Evolutionary conservation across 2,329 filamentous ascomycete genomes (phyloP).

Genomic region (Emergomyces orientalis): DNA sequence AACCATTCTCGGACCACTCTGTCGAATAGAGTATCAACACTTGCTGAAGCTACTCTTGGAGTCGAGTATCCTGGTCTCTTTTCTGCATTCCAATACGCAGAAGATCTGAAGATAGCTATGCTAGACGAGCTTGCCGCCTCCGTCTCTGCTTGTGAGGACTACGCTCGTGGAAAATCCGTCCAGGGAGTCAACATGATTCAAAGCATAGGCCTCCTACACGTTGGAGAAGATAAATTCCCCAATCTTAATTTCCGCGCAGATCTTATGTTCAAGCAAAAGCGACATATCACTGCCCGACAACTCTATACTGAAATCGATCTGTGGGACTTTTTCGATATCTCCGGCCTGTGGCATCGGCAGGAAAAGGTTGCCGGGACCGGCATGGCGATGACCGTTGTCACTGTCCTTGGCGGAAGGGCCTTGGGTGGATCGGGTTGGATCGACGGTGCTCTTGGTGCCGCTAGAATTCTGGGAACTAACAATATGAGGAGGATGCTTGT

Average conservation of each 20-base stretch:
- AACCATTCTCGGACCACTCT: constrained; percentile 69
- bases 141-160: constrained; percentile 71
- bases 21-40: constrained; percentile 62
- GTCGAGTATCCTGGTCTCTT: constrained; percentile 81
- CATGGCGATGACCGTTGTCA: constrained; percentile 86
- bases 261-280: constrained; percentile 83
- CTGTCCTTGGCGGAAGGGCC: constrained; percentile 71
- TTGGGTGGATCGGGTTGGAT: constrained; percentile 81
- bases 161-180: constrained; percentile 69
- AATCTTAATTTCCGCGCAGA: constrained; percentile 83
- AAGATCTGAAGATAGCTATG: constrained; percentile 87
- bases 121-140: constrained; percentile 74
- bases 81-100: constrained; percentile 80
- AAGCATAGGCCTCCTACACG: constrained; percentile 74
- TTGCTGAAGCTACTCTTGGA: constrained; percentile 68
- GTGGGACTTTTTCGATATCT: constrained; percentile 86
- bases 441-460: constrained; percentile 72
- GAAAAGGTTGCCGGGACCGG: constrained; percentile 92
- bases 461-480: constrained; percentile 69
- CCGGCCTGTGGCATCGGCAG: constrained; percentile 72
- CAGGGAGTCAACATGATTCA: constrained; percentile 79
- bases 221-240: constrained; percentile 70
- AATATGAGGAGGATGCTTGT: constrained; percentile 73
- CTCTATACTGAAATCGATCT: constrained; percentile 81
- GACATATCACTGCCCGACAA: constrained; percentile 71